Evolutionary conservation across 371 early-diverging fungal genomes (phyloP).

Genomic region (Mucor piriformis): DNA sequence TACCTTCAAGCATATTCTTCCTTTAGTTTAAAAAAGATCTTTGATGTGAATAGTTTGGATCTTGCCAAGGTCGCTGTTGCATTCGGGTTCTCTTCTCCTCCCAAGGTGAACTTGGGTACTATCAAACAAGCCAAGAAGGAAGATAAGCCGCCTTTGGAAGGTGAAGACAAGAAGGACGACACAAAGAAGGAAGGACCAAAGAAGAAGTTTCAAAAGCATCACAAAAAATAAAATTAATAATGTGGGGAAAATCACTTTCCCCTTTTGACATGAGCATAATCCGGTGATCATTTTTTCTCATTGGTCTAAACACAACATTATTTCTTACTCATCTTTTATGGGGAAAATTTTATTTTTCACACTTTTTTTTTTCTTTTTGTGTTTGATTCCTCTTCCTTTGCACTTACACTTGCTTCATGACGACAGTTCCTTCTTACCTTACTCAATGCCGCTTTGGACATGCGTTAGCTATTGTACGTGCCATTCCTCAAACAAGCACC

Average conservation of each 20-base stretch:
- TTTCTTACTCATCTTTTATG: conserved; percentile 15
- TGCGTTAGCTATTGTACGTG: conserved; percentile 27
- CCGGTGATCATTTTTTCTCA: neutral
- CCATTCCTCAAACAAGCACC: conserved; percentile 20
- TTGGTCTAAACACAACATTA: neutral
- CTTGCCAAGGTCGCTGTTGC: conserved; percentile 88
- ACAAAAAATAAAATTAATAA: conserved; percentile 1
- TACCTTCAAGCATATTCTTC: conserved; percentile 94
- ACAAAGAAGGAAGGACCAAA: neutral
- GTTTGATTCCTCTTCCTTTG: neutral
- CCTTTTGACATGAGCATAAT: neutral
- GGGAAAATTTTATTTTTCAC: neutral
- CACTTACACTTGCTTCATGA: neutral
- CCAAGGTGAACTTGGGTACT: conserved; percentile 83
- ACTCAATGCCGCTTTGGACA: conserved; percentile 21
- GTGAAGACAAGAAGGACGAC: neutral
- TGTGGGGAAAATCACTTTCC: neutral
- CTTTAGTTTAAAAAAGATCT: conserved; percentile 92
- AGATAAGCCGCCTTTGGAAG: neutral
- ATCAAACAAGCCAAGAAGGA: conserved; percentile 23
- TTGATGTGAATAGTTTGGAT: conserved; percentile 87
- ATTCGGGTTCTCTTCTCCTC: conserved; percentile 93
- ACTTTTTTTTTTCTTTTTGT: neutral
- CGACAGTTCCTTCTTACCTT: conserved; percentile 6
- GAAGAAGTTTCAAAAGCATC: neutral